Evolutionary conservation across 306 rosid species (phyloP), one percentile per base, ranked within the genome.

Genomic region (Malus orientalis): DNA sequence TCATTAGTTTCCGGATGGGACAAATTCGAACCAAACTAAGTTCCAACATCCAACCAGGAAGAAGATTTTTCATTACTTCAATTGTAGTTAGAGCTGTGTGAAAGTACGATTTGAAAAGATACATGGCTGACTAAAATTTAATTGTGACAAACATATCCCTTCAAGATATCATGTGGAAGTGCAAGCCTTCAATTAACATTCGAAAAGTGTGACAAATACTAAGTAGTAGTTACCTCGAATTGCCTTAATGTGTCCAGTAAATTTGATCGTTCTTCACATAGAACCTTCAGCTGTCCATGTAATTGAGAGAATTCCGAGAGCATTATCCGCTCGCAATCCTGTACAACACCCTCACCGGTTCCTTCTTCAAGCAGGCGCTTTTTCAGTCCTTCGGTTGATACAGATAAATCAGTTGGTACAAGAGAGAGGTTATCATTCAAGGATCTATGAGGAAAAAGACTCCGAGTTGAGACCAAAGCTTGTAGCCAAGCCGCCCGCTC

Each of bases 311-410:
- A 95, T 79, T 92, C 97, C 11, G 93, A 81, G 68, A 84, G 87
- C 93, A 95, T 85, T 80, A 95, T 95, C 86, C 89, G 93, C 85
- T 92, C 99, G 58, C 99, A 95, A 49, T 92, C 97, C 80, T 82
- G 82, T 22, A 89, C 89, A 69, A 89, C 84, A 70, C 42, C 86
- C 80, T 92, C 97, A 70, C 82, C 71, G 81, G 83, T 84, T 67
- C 97, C 97, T 69, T 89, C 99, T 72, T 88, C 97, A 74, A 88
- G 71, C 81, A 95, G 75, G 58, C 91, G 97, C 61, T 84, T 85
- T 75, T 80, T 92, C 58, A 95, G 93, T 82, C 87, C 87, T 49
- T 85, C 93, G 6, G 97, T 88, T 14, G 97, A 90, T 38, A 91
- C 38, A 78, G 97, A 89, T 44, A 90, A 67, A 70, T 92, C 88